Base-by-base conservation (phyloP, 352 stramenopile genomes). In the Pythium insidiosum region DNA sequence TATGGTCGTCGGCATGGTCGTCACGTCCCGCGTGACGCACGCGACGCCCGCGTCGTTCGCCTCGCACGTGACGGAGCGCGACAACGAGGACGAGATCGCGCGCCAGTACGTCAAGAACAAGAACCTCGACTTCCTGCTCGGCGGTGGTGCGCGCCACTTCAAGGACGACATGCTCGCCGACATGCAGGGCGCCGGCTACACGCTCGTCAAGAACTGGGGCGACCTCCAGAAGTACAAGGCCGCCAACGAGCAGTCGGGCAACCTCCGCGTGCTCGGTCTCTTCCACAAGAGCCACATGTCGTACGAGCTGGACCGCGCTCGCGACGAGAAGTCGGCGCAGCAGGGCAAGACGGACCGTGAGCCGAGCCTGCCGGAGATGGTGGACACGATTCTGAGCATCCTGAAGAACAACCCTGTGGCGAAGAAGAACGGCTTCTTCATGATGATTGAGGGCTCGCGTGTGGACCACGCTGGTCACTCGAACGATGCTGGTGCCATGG, bases 401-500 rank as follows among this genome's bases (percentile, higher is more conserved):
- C 50, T 86, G 29, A 79, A 79, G 53, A 81, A 73, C 60, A 86
- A 86, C 49, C 65, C 64, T n/a, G 59, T 63, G 35, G 73, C 73
- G 16, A 74, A 80, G 54, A 83, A 86, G 54, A 58, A 86, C 47
- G 73, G 73, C 33, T 86, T 78, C 63, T 86, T 86, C 35, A 38
- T 86, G 30, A 79, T 86, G 69, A 83, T 86, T 18, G 73, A 86
- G 47, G 69, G 73, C 6, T 86, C 73, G n/a, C 70, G 73, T 29
- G 66, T 86, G 4, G 73, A 86, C 44, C 70, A 82, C 49, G 73
- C 73, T 1, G 69, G 68, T 6, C 73, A 86, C 58, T 74, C 65
- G 15, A 83, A 86, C 41, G 73, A 86, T 43, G 63, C 73, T 6
- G 73, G 73, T 20, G 72, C 73, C 10, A 82, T 83, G 68, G 73